A percentile compares a stretch with the other conserved stretches of the same genome.
phyloP scores from a whole-genome alignment of 176 grass and related monocot genomes.

The Raddia guianensis region DNA sequence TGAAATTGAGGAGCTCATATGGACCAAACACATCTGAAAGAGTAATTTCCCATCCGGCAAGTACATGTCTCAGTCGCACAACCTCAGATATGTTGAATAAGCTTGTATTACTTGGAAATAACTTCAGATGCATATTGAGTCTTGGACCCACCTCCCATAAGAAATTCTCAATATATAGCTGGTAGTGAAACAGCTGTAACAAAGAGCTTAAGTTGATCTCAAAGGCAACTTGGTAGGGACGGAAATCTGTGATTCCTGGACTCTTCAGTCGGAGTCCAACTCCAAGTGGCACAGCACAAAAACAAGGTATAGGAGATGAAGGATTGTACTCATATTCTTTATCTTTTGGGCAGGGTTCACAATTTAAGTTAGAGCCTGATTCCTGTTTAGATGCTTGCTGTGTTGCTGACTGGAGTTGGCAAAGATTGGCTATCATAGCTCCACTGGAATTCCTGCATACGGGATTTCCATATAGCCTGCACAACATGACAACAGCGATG shows the following conservation, averaged over 20 bases:
- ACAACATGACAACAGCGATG: constrained; percentile 36
- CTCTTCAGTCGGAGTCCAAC: constrained; percentile 89
- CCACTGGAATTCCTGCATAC: constrained; percentile 53
- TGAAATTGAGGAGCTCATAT: constrained; percentile 94
- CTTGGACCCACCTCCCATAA: constrained; percentile 82
- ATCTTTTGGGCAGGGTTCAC: constrained; percentile 49
- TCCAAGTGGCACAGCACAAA: constrained; percentile 67
- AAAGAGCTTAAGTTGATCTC: constrained; percentile 47
- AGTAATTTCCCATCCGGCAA: constrained; percentile 78
- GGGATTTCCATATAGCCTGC: constrained; percentile 85
- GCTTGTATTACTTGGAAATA: constrained; percentile 68
- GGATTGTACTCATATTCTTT: constrained; percentile 70
- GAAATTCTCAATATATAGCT: constrained; percentile 67
- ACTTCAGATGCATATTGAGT: constrained; percentile 79
- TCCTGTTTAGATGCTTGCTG: constrained; percentile 44
- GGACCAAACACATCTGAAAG: constrained; percentile 92
- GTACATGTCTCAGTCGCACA: constrained; percentile 55
- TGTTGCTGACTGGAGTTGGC: constrained; percentile 44
- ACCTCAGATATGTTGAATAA: constrained; percentile 68
- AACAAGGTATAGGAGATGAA: constrained; percentile 56
- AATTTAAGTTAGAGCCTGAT: constrained; percentile 27
- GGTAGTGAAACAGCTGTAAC: constrained; percentile 55
- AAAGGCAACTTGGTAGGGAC: constrained; percentile 65
- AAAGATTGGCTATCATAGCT: constrained; percentile 43
- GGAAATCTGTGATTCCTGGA: constrained; percentile 81